Evolutionary conservation across 2,329 filamentous ascomycete species (phyloP).

Genomic region (Ophiostoma ips): DNA sequence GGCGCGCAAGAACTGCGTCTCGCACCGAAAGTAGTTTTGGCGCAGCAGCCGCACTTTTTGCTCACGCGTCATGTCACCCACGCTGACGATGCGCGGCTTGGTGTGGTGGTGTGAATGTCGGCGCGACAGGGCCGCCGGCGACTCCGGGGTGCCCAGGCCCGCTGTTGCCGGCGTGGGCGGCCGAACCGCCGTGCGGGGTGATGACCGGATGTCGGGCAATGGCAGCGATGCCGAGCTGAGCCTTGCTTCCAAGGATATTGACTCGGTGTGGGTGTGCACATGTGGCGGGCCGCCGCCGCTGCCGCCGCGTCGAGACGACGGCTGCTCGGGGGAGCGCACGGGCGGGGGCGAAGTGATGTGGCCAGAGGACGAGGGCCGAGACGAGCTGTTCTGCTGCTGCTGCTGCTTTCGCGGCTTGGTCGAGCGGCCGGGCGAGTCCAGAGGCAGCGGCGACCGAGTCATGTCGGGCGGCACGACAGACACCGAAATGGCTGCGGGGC

Average conservation of each 20-base stretch:
- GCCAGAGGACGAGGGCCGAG: slow-evolving; percentile 13
- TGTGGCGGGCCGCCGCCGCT: slow-evolving; percentile 13
- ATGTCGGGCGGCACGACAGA: slow-evolving; percentile 7
- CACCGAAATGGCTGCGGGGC: background rate
- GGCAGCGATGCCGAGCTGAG: slow-evolving; percentile 56
- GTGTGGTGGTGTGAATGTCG: slow-evolving; percentile 44
- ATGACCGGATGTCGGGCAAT: slow-evolving; percentile 46
- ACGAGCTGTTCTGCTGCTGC: slow-evolving; percentile 5
- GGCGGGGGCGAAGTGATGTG: slow-evolving; percentile 26
- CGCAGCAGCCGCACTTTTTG: slow-evolving; percentile 62
- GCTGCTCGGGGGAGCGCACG: background rate
- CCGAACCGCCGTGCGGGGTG: slow-evolving; percentile 36
- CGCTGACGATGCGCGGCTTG: slow-evolving; percentile 39
- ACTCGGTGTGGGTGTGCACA: slow-evolving; percentile 34
- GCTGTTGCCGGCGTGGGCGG: slow-evolving; percentile 46
- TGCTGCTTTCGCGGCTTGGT: slow-evolving; percentile 6
- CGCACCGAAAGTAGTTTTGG: slow-evolving; percentile 70
- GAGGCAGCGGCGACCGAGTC: slow-evolving; percentile 5
- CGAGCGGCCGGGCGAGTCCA: slow-evolving; percentile 1
- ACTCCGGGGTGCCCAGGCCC: slow-evolving; percentile 18
- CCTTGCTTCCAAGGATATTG: slow-evolving; percentile 36
- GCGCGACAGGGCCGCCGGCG: slow-evolving; percentile 33
- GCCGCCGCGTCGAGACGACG: background rate
- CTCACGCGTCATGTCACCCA: slow-evolving; percentile 45
- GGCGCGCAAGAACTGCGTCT: slow-evolving; percentile 68